Base-by-base conservation (phyloP, 2,329 filamentous ascomycete genomes). In the Magnaporthiopsis poae region DNA sequence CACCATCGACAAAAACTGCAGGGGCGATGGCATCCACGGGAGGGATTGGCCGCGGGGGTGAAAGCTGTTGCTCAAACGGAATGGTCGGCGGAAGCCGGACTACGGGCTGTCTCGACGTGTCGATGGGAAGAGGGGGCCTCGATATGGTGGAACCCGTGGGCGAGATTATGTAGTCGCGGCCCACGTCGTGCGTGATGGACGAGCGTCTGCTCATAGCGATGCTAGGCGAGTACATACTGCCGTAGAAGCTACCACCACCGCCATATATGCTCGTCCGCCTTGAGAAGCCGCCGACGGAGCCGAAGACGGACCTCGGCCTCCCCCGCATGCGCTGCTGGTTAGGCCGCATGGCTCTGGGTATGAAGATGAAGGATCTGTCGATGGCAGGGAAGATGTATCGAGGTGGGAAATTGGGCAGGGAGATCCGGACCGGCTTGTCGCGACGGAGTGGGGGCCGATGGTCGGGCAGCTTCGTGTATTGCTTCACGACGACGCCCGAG, bases 311-410 rank as follows among this genome's bases (percentile, higher is more conserved):
- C 67, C 88, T 85, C 56, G 91, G 89, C 73, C 91, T 89, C 68
- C 89, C 90, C 66, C 90, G 84, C 65, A 88, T 86, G 36, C 88
- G 86, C 35, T 75, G 65, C 63, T 96, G 92, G 75, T 96, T 97
- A 18, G 95, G 95, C 71, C 95, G 87, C 80, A 97, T 85, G 13
- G 94, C 94, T 71, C 95, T 86, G 15, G 95, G 95, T 68, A 99
- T 99, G 78, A 99, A 99, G 72, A 97, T 96, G 77, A 99, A 99
- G 0, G 95, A 98, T 70, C 95, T 84, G 72, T 97, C 93, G 62
- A 86, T 83, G 2, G 92, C 90, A 7, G 95, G 95, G 77, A 95
- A 96, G 68, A 97, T 93, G 77, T 97, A 97, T 69, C 90, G 87
- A 52, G 92, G 90, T 15, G 87, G 81, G 69, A 90, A 85, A 35